phyloP scores from a whole-genome alignment of 2,329 filamentous ascomycete genomes.

The Fusarium tanahbumbuense region DNA sequence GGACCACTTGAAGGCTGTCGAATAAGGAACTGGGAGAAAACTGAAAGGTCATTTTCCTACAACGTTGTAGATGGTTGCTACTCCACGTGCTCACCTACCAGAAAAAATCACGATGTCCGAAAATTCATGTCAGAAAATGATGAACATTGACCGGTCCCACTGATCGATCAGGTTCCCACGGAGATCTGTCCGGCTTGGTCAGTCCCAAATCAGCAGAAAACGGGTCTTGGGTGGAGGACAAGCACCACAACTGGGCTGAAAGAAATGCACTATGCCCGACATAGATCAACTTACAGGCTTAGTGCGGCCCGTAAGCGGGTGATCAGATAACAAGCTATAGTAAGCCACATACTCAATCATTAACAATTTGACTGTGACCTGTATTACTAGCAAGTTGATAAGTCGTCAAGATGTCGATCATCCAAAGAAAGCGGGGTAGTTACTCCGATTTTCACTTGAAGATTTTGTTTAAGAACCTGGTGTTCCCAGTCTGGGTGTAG shows the following conservation, averaged over 20 bases:
- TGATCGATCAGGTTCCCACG: background rate
- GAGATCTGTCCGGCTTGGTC: background rate
- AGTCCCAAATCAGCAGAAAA: background rate
- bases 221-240: background rate
- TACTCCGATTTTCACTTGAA: too few relatives aligned
- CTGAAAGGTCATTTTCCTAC: fast-evolving
- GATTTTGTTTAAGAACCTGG: background rate
- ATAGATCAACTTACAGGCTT: background rate
- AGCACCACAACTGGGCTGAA: background rate
- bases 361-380: background rate
- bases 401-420: background rate
- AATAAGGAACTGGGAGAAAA: too few relatives aligned
- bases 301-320: background rate
- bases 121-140: background rate
- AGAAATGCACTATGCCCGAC: background rate
- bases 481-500: background rate
- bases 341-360: conserved; percentile 1
- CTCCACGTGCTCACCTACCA: background rate
- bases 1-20: too few relatives aligned
- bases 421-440: background rate
- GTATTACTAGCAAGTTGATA: background rate
- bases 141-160: background rate
- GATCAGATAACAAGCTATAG: background rate
- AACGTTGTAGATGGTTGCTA: fast-evolving
- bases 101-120: background rate